A percentile compares a stretch with the other conserved stretches of the same genome.
Evolutionary conservation across 2,329 filamentous ascomycete species (phyloP).

Genomic region (Aspergillus sp.): DNA sequence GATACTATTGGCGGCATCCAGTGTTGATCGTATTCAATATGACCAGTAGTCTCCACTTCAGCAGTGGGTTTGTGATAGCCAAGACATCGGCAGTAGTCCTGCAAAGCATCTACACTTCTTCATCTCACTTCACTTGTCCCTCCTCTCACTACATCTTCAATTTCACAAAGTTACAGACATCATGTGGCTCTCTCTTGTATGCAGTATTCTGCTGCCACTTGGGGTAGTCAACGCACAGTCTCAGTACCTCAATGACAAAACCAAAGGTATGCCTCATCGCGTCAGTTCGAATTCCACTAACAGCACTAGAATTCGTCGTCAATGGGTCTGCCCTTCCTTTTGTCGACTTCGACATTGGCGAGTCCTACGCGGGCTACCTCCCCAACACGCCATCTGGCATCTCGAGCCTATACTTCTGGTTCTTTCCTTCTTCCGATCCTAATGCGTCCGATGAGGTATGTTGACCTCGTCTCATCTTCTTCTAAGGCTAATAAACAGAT

Average conservation of each 20-base stretch:
- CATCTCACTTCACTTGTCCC: background rate
- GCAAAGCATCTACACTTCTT: too few relatives aligned
- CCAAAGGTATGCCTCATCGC: background rate
- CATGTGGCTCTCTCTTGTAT: constrained; percentile 12
- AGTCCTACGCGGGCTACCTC: constrained; percentile 50
- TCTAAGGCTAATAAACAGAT: constrained; percentile 23
- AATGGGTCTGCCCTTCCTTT: constrained; percentile 66
- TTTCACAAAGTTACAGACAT: background rate
- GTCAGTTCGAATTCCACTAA: background rate
- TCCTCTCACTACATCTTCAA: background rate
- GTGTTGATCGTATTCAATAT: too few relatives aligned
- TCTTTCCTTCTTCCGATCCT: constrained; percentile 48
- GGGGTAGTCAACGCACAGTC: background rate
- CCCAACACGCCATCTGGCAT: constrained; percentile 50
- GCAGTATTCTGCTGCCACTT: background rate
- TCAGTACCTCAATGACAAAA: constrained; percentile 6
- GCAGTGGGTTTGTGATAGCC: too few relatives aligned
- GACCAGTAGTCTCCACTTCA: too few relatives aligned
- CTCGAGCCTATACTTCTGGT: constrained; percentile 54
- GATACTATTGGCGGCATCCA: too few relatives aligned
- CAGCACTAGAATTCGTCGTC: constrained; percentile 59
- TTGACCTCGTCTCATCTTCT: background rate
- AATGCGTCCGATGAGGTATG: constrained; percentile 42
- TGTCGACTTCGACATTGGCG: constrained; percentile 65
- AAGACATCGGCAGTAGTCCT: too few relatives aligned